These are phyloP conservation scores for Fagopyrum tataricum DNA, from an alignment of 148 eudicot species.

Conservation along the genomic window DNA sequence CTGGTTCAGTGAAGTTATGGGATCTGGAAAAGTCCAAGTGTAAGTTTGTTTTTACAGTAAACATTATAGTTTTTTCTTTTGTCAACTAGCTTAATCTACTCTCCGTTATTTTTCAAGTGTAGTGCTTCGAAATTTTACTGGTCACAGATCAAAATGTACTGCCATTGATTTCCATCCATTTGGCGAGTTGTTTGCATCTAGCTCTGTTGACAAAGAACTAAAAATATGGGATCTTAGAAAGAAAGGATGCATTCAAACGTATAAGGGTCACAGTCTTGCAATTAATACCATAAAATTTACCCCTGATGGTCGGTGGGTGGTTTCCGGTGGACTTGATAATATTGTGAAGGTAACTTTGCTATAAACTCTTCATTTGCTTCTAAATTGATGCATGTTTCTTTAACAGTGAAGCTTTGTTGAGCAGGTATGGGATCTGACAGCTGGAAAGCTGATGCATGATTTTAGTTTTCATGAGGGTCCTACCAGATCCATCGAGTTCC, in stretches of 20 bases:
- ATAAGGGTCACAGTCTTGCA: slow-evolving; percentile 82
- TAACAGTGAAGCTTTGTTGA: slow-evolving; percentile 4
- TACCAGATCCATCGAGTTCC: slow-evolving; percentile 73
- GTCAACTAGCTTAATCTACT: slow-evolving; percentile 18
- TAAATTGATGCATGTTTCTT: neutral
- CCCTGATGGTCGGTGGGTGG: slow-evolving; percentile 99
- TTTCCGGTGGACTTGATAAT: slow-evolving; percentile 92
- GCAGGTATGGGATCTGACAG: slow-evolving; percentile 98
- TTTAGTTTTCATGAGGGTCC: slow-evolving; percentile 82
- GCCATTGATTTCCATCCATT: slow-evolving; percentile 90
- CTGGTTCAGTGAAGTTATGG: slow-evolving; percentile 90
- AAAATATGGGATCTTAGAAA: slow-evolving; percentile 95
- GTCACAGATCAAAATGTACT: slow-evolving; percentile 84
- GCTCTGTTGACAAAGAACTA: slow-evolving; percentile 78
- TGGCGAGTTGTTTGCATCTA: slow-evolving; percentile 97
- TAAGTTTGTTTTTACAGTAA: slow-evolving; percentile 31
- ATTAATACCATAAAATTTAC: slow-evolving; percentile 72
- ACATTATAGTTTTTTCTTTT: neutral
- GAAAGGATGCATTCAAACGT: slow-evolving; percentile 88
- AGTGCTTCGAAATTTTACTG: slow-evolving; percentile 90
- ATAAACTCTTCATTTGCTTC: neutral
- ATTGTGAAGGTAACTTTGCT: slow-evolving; percentile 66
- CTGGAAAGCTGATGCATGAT: slow-evolving; percentile 93
- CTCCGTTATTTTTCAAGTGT: slow-evolving; percentile 39
- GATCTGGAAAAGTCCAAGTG: slow-evolving; percentile 82